These are phyloP conservation scores for Schwanniomyces sp. DNA, from an alignment of 805 yeast species.

Conservation along the genomic window DNA sequence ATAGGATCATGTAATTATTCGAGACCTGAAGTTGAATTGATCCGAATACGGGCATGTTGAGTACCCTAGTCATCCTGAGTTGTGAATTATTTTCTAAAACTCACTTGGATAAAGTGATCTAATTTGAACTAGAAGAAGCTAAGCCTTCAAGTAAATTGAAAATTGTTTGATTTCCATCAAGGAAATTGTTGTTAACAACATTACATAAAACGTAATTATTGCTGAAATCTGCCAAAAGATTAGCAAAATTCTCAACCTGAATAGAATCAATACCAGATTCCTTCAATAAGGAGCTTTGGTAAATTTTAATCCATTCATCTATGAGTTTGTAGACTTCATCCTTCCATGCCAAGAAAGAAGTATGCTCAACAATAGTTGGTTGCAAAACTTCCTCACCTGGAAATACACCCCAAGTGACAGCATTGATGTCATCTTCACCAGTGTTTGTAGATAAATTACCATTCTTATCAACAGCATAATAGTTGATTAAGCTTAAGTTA, in stretches of 20 bases:
- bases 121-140: conserved; percentile 12
- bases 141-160: conserved; percentile 50
- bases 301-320: conserved; percentile 71
- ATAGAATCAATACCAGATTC: conserved; percentile 28
- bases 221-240: conserved; percentile 47
- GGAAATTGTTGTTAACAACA: conserved; percentile 84
- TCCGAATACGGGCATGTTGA: conserved; percentile 31
- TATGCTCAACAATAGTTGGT: conserved; percentile 92
- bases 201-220: conserved; percentile 74
- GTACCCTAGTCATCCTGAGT: conserved; percentile 18
- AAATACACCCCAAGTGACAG: conserved; percentile 98
- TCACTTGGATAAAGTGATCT: conserved; percentile 1
- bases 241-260: conserved; percentile 29
- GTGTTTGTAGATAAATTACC: conserved; percentile 68
- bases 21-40: conserved; percentile 23
- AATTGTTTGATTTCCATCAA: conserved; percentile 54
- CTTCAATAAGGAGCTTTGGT: conserved; percentile 36
- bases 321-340: conserved; percentile 88
- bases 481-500: conserved; percentile 57
- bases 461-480: conserved; percentile 66
- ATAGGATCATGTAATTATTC: conserved; percentile 9
- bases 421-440: conserved; percentile 75
- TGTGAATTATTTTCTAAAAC: conserved; percentile 2
- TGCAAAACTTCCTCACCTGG: conserved; percentile 94
- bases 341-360: conserved; percentile 94